Base-by-base conservation (phyloP, 768 basidiomycete species). In the Tylopilus sp. region DNA sequence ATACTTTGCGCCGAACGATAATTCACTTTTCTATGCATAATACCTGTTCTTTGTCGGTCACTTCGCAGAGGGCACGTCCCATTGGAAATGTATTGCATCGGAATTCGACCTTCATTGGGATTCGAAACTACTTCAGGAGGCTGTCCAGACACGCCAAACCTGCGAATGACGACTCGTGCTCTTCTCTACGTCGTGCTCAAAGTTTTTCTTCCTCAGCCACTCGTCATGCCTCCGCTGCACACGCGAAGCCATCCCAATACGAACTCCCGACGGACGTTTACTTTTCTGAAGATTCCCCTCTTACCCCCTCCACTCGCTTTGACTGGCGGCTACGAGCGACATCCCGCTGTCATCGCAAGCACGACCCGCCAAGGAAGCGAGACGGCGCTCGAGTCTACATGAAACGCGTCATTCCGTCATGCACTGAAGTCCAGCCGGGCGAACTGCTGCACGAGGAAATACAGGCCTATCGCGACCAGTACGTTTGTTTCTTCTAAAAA, bases 281-380 rank as follows among this genome's bases (percentile, higher is more conserved):
- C 49, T 71, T 71, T 14, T 63, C 69, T 24, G 69, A 67, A 50
- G 50, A 57, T 44, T 68, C 66, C 1, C 66, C 68, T 24, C 62
- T 68, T 17, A 25, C 47, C 1, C 63, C 70, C 12, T 55, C 64
- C 12, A 25, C 61, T 26, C 62, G 86, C 8, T 85, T 82, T 64
- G 80, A 87, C 60, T 88, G 87, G 86, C 74, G 83, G 37, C 60
- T 74, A 34, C 74, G 82, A 19, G 78, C 84, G 9, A 54, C 72
- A 12, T 85, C 84, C 14, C 73, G 81, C 10, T n/a, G 16, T 37
- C 52, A 45, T 6, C 50, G 30, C 56, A 52, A 52, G 47, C 51
- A 62, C 60, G 40, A 45, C 52, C 21, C 50, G 48, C 54, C 17
- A 28, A 45, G 24, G 28, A 60, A 54, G 14, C 51, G 33, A 48